phyloP scores from a whole-genome alignment of 768 basidiomycete species.

The Asterophora lycoperdoides region DNA sequence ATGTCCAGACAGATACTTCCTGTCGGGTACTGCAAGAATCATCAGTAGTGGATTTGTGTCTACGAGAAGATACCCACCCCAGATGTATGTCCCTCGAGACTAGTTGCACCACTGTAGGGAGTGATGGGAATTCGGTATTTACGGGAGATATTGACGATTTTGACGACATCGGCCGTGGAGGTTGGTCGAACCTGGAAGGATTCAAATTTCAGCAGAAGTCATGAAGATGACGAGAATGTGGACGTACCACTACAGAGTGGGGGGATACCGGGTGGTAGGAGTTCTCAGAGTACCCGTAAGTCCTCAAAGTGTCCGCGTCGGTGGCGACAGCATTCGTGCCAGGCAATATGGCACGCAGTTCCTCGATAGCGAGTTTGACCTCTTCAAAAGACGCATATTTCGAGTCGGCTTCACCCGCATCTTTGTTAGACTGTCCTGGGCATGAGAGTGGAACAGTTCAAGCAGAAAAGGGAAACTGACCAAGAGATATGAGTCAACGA shows the following conservation, averaged over 20 bases:
- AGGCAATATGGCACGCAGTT: conserved; percentile 45
- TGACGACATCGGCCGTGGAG: conserved; percentile 79
- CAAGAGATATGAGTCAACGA: conserved; percentile 24
- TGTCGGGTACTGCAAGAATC: conserved; percentile 31
- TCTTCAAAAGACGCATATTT: conserved; percentile 46
- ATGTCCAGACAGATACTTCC: conserved; percentile 84
- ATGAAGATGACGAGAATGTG: not conserved
- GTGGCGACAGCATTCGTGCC: conserved; percentile 46
- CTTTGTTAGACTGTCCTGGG: conserved; percentile 6
- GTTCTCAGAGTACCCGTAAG: conserved; percentile 65
- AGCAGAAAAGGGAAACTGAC: conserved; percentile 16
- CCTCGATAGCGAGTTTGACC: conserved; percentile 46
- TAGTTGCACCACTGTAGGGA: conserved; percentile 82
- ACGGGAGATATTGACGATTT: conserved; percentile 70
- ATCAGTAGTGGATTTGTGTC: not conserved
- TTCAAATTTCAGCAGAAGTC: conserved; percentile 13
- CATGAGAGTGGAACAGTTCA: not conserved
- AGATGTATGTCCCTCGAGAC: conserved; percentile 82
- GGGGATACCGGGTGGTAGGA: conserved; percentile 61
- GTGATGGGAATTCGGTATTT: conserved; percentile 73
- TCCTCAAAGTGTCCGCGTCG: conserved; percentile 44
- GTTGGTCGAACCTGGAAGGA: conserved; percentile 47
- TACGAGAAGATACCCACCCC: conserved; percentile 43
- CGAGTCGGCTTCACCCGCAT: conserved; percentile 6
- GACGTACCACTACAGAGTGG: conserved; percentile 46